Evolutionary conservation across 2,329 filamentous ascomycete species (phyloP).

Genomic region (Diaporthe citriasiana): DNA sequence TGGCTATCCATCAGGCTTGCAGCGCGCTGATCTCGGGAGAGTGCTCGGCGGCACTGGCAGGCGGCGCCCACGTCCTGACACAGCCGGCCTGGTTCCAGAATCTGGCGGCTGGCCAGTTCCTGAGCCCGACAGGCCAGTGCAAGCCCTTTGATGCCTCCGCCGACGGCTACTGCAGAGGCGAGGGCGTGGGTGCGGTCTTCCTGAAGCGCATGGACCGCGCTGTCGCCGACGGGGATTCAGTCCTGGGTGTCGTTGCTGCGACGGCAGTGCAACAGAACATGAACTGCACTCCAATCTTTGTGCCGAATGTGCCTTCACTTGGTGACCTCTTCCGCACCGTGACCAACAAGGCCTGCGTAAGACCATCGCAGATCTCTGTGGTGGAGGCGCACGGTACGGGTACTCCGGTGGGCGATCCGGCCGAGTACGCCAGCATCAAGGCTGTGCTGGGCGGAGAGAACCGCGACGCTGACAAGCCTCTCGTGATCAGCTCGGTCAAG

Average conservation of each 20-base stretch:
- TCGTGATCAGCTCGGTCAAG: conserved; percentile 34
- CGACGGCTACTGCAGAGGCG: conserved; percentile 67
- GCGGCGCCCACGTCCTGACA: conserved; percentile 50
- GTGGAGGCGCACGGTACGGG: conserved; percentile 61
- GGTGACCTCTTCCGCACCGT: conserved; percentile 49
- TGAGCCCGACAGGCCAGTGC: conserved; percentile 50
- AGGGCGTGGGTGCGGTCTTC: conserved; percentile 60
- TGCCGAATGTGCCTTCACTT: conserved; percentile 47
- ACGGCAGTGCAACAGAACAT: conserved; percentile 59
- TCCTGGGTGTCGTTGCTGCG: conserved; percentile 57
- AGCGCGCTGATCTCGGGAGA: conserved; percentile 48
- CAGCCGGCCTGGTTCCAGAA: conserved; percentile 45
- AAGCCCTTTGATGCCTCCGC: conserved; percentile 51
- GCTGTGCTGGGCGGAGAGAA: conserved; percentile 48
- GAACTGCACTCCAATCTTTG: conserved; percentile 49
- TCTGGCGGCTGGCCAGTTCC: conserved; percentile 50
- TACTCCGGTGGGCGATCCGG: conserved; percentile 56
- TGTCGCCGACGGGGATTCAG: conserved; percentile 60
- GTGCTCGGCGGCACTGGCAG: conserved; percentile 50
- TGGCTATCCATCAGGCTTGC: conserved; percentile 56
- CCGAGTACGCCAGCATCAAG: conserved; percentile 50
- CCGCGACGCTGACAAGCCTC: not conserved
- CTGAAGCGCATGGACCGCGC: conserved; percentile 64
- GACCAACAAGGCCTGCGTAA: conserved; percentile 46
- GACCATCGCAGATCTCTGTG: conserved; percentile 47